Base-by-base conservation (phyloP, 441 rosid genomes). In the Bruguiera hainesii region DNA sequence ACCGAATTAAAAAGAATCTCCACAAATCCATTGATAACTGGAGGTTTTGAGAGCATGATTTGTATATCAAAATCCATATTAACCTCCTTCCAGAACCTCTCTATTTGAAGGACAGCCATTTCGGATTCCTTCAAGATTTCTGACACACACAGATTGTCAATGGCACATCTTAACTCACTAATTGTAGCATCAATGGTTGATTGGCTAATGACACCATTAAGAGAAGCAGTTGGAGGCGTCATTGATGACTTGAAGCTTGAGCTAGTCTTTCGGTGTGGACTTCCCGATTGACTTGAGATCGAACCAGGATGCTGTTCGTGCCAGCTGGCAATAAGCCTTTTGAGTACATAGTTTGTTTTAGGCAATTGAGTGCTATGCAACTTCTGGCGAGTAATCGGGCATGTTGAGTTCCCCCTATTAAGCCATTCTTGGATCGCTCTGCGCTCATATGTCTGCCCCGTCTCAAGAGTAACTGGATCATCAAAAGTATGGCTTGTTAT, bases 361-460 rank as follows among this genome's bases (percentile, higher is more conserved):
- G 96, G 92, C 60, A 89, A 76, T 37, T 76, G 84, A 37, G 79
- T 82, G 57, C 81, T 80, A 16, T 71, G 80, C 71, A 89, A 79
- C 69, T 70, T 60, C 77, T 89, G 92, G 33, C 96, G 85, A 1
- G 96, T 89, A 64, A 89, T 89, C 0, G 96, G 96, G 71, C 96
- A 89, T 0, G 87, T 84, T 33, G 87, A 80, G 78, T 84, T 87
- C 37, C 96, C 96, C 68, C 92, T 72, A 39, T 82, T 84, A 6
- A 89, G 68, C 96, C 96, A 87, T 72, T 87, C 96, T 70, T 82
- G 84, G 39, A 87, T 87, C 6, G 96, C 91, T 48, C 48, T 76
- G 26, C 96, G 82, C 77, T 89, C 96, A 18, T 89, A 89, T 1
- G 96, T 89, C 87, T 89, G 96, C 4, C 96, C 96, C 5, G 96